A percentile compares a stretch with the other conserved stretches of the same genome.
Evolutionary conservation across 208 protist genomes (phyloP).

Genomic region (Leishmania gerbilli): DNA sequence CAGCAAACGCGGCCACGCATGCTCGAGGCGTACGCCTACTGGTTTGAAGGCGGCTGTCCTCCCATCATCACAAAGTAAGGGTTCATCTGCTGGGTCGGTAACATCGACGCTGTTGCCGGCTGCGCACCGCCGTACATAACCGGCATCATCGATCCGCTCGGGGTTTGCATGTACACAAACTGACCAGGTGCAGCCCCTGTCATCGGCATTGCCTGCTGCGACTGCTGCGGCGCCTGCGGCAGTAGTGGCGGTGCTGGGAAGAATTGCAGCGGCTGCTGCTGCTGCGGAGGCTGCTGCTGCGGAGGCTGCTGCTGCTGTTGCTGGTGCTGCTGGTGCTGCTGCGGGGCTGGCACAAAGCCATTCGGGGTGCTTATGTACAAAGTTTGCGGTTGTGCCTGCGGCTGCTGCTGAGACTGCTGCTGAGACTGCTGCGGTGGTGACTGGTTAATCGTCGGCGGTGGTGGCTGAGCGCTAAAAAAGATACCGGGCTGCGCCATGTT

Average conservation of each 20-base stretch:
- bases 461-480: background rate
- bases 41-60: background rate
- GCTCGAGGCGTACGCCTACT: background rate
- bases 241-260: background rate
- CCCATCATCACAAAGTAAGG: slow-evolving; percentile 24
- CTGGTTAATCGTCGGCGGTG: background rate
- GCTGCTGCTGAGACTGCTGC: slow-evolving; percentile 1
- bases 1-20: slow-evolving; percentile 1
- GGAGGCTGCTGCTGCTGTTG: no score
- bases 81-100: slow-evolving; percentile 8
- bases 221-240: background rate
- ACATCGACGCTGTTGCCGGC: background rate
- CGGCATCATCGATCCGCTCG: slow-evolving; percentile 26
- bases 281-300: background rate
- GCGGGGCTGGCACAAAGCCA: background rate
- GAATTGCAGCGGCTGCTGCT: background rate
- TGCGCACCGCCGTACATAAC: slow-evolving; percentile 16
- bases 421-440: background rate
- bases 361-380: slow-evolving; percentile 6
- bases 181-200: background rate
- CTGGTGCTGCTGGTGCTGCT: background rate
- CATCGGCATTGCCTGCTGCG: background rate
- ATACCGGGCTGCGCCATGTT: background rate
- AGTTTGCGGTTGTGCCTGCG: slow-evolving; percentile 6
- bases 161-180: slow-evolving; percentile 20